Evolutionary conservation across 202 grass and related monocot genomes (phyloP).

Genomic region (Panicum virgatum): DNA sequence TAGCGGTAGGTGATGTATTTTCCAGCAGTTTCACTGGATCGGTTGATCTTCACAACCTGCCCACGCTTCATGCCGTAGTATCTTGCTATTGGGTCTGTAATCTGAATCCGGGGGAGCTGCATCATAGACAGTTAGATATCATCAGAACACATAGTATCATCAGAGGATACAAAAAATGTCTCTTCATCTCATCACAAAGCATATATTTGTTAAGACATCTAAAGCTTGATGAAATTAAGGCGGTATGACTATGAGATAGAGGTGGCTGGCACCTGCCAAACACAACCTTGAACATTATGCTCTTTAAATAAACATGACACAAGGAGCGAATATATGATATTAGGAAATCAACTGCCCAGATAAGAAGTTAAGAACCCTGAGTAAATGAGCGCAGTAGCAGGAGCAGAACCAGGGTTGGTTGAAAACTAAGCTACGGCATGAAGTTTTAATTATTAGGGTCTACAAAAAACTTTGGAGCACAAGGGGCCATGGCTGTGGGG

Average conservation of each 20-base stretch:
- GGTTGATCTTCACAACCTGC: conserved; percentile 84
- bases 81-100: conserved; percentile 84
- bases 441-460: not conserved
- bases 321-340: not conserved
- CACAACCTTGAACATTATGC: not conserved
- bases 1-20: conserved; percentile 84
- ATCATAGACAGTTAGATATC: not conserved
- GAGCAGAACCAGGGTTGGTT: not conserved
- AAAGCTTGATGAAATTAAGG: not conserved
- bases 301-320: not conserved
- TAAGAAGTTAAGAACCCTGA: not conserved
- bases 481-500: not conserved
- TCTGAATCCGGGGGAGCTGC: conserved; percentile 83
- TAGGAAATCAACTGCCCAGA: not conserved
- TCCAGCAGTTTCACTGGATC: conserved; percentile 74
- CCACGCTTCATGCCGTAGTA: conserved; percentile 90
- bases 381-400: not conserved
- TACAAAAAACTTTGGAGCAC: not conserved
- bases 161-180: not conserved
- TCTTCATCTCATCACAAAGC: not conserved
- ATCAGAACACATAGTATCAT: conserved; percentile 3
- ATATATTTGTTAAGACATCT: not conserved
- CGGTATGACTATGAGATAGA: not conserved
- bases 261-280: not conserved
- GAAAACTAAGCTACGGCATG: not conserved